phyloP scores from a whole-genome alignment of 2,329 filamentous ascomycete species.

The Emmonsia crescens region DNA sequence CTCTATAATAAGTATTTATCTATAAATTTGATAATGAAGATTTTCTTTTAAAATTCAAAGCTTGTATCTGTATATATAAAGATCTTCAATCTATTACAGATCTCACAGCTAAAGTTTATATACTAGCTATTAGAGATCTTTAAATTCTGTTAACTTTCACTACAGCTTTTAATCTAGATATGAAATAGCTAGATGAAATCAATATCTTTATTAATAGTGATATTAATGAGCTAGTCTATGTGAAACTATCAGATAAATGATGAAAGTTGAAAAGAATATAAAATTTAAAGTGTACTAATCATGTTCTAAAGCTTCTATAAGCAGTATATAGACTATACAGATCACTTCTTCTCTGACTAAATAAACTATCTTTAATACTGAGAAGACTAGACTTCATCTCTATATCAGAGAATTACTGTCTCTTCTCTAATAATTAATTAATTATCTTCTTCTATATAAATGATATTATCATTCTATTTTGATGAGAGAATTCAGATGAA shows the following conservation, averaged over 20 bases:
- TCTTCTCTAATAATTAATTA: background rate
- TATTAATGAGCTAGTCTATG: background rate
- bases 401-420: background rate
- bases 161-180: background rate
- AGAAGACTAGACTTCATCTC: background rate
- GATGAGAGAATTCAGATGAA: background rate
- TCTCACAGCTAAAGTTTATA: background rate
- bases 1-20: constrained; percentile 1
- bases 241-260: background rate
- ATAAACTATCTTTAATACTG: background rate
- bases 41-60: constrained; percentile 3
- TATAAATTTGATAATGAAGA: constrained; percentile 6
- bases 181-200: background rate
- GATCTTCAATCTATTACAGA: background rate
- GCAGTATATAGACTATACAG: background rate
- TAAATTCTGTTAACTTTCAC: background rate
- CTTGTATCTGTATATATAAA: constrained; percentile 7
- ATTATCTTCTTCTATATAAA: background rate
- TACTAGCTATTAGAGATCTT: background rate
- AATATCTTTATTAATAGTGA: background rate
- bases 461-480: background rate
- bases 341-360: background rate
- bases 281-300: background rate
- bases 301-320: background rate
- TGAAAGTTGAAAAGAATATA: too few relatives aligned